Evolutionary conservation across 768 basidiomycete species (phyloP).

Genomic region (Bullera alba): DNA sequence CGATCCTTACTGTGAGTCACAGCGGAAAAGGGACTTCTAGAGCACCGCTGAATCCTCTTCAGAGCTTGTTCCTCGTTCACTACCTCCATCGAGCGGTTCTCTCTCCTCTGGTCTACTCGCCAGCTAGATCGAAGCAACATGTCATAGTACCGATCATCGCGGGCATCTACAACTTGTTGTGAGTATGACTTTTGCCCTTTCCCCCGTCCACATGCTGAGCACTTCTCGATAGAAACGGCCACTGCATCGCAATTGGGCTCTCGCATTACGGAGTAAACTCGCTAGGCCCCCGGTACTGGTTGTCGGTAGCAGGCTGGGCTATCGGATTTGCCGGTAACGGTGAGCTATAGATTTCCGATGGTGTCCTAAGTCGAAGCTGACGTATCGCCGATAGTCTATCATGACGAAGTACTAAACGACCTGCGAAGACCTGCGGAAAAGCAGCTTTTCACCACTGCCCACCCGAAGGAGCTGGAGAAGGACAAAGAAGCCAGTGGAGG

Average conservation of each 20-base stretch:
- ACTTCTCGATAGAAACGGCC: conserved; percentile 19
- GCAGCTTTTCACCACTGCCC: conserved; percentile 7
- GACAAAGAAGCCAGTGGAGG: conserved; percentile 38
- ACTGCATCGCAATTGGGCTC: conserved; percentile 25
- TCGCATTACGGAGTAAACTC: conserved; percentile 21
- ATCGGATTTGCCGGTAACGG: conserved; percentile 67
- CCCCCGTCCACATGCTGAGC: not conserved
- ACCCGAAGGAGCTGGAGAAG: conserved; percentile 28
- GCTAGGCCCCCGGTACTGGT: conserved; percentile 51
- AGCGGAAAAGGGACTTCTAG: not conserved
- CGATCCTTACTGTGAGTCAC: conserved; percentile 21
- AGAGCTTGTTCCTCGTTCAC: conserved; percentile 60
- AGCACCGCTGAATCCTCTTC: no score
- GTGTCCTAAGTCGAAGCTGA: not conserved
- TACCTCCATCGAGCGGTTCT: conserved; percentile 77
- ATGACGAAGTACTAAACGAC: conserved; percentile 82
- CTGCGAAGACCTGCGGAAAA: conserved; percentile 54
- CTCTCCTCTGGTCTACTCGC: conserved; percentile 69
- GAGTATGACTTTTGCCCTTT: conserved; percentile 53
- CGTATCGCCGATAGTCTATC: conserved; percentile 51
- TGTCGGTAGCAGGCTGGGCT: conserved; percentile 62
- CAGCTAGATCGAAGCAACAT: conserved; percentile 66
- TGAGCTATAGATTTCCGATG: conserved; percentile 7
- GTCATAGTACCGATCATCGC: conserved; percentile 57
- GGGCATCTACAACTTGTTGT: conserved; percentile 62